Evolutionary conservation across 164 flowering plant species (phyloP).

Genomic region (Vitis amurensis): DNA sequence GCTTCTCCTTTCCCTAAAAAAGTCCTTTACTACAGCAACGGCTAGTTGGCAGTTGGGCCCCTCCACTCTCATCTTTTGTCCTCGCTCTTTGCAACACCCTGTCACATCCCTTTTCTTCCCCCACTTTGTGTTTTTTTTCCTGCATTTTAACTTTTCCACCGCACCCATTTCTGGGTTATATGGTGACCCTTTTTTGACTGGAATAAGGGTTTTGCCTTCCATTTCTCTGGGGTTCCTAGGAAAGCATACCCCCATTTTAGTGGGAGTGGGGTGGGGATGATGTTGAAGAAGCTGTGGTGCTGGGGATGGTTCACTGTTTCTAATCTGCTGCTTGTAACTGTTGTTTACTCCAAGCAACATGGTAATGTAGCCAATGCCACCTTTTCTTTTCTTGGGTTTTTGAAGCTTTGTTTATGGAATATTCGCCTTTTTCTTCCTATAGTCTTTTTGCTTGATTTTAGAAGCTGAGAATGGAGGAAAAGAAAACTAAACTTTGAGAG

Average conservation of each 20-base stretch:
- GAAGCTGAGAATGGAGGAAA: not conserved
- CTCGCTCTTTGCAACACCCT: conserved; percentile 1
- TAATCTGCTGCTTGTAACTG: conserved; percentile 19
- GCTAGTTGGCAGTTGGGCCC: conserved; percentile 21
- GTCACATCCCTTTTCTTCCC: not conserved
- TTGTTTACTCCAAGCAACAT: conserved; percentile 44
- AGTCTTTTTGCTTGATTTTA: not conserved
- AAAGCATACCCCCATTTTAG: not conserved
- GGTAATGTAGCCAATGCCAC: conserved; percentile 26
- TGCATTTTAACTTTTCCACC: not conserved
- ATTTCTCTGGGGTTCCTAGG: not conserved
- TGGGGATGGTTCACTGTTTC: conserved; percentile 27
- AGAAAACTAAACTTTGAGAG: too few species aligned
- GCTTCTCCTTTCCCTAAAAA: too few species aligned
- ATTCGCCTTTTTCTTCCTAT: not conserved
- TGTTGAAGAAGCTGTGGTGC: conserved; percentile 24
- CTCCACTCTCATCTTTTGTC: conserved; percentile 15
- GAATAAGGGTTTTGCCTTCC: conserved; percentile 1
- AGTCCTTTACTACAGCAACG: not conserved
- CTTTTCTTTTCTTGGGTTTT: not conserved
- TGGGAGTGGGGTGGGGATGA: conserved; percentile 7
- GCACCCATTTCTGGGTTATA: not conserved
- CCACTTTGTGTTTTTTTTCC: conserved; percentile 6
- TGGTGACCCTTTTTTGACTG: conserved; percentile 2
- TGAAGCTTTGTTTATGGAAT: not conserved